phyloP scores from a whole-genome alignment of 805 yeast genomes.

The Schwanniomyces sp. region DNA sequence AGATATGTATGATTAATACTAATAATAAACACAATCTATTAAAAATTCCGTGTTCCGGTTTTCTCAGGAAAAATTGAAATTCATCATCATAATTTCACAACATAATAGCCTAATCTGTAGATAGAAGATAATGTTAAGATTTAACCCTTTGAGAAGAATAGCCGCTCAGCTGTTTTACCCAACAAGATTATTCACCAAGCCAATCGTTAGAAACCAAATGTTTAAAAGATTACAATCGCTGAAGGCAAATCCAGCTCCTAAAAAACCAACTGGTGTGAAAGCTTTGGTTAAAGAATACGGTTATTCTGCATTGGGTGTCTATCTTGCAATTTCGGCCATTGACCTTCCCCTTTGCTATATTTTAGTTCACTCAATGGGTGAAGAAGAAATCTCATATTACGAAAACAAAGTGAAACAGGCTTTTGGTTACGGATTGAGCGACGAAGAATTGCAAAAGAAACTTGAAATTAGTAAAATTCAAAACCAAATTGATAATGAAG shows the following conservation, averaged over 20 bases:
- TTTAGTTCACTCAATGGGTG: conserved; percentile 84
- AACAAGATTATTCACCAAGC: background rate
- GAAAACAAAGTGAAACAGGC: conserved; percentile 59
- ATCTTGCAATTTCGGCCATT: conserved; percentile 65
- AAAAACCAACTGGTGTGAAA: conserved; percentile 50
- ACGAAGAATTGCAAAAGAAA: conserved; percentile 37
- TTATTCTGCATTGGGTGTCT: conserved; percentile 85
- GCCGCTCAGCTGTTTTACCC: background rate
- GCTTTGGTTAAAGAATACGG: conserved; percentile 84
- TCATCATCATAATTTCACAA: background rate
- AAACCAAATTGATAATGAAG: conserved; percentile 20
- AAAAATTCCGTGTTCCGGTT: background rate
- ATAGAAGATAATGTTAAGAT: conserved; percentile 8
- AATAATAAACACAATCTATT: background rate
- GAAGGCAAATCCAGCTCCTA: conserved; percentile 10
- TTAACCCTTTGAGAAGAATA: conserved; percentile 10
- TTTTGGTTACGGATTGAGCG: conserved; percentile 61
- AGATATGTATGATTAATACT: background rate
- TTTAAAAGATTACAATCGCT: conserved; percentile 18
- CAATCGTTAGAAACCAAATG: background rate
- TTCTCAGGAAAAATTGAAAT: background rate
- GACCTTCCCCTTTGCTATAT: conserved; percentile 85
- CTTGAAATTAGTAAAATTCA: conserved; percentile 35
- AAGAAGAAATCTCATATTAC: conserved; percentile 69
- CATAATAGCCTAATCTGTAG: background rate